Percentiles rank a stretch among this genome's conserved stretches.
These are phyloP conservation scores for Hordeum pubiflorum DNA, from an alignment of 202 grass and related monocot genomes.

Conservation along the genomic window DNA sequence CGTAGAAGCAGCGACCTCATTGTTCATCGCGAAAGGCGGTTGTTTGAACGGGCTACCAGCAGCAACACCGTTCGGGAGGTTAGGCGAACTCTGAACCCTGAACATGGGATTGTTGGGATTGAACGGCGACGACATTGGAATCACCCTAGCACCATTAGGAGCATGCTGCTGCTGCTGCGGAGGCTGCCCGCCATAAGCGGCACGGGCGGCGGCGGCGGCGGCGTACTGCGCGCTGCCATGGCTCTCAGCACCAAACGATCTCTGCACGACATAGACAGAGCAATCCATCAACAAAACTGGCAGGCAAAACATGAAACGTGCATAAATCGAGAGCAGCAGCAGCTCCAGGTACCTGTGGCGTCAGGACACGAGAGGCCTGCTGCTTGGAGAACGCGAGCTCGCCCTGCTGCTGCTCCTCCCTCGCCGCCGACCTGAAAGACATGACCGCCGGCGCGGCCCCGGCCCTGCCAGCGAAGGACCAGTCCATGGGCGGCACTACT, in stretches of 20 bases:
- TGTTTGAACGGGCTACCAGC: slow-evolving; percentile 32
- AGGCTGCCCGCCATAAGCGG: not conserved
- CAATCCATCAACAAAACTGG: not conserved
- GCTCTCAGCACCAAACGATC: slow-evolving; percentile 26
- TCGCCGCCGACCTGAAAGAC: slow-evolving; percentile 48
- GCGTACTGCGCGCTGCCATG: slow-evolving; percentile 20
- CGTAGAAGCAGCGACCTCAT: slow-evolving; percentile 6
- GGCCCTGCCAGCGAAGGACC: slow-evolving; percentile 54
- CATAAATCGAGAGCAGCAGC: not conserved
- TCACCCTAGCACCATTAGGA: slow-evolving; percentile 35
- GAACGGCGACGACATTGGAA: slow-evolving; percentile 48
- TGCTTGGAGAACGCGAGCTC: slow-evolving; percentile 36
- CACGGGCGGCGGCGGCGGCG: not conserved
- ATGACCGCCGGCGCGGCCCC: slow-evolving; percentile 49
- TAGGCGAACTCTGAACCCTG: slow-evolving; percentile 50
- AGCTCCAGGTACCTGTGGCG: slow-evolving; percentile 34
- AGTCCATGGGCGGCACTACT: slow-evolving; percentile 45
- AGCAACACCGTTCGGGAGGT: slow-evolving; percentile 19
- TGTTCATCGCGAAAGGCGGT: slow-evolving; percentile 30
- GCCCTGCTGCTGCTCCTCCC: slow-evolving; percentile 29
- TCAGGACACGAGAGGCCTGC: slow-evolving; percentile 11
- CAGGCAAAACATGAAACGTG: not conserved
- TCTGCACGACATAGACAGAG: slow-evolving; percentile 27
- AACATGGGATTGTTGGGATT: slow-evolving; percentile 40
- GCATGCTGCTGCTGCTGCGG: slow-evolving; percentile 1